Base-by-base conservation (phyloP, 768 basidiomycete species). In the Rubroboletus pulcherrimus region DNA sequence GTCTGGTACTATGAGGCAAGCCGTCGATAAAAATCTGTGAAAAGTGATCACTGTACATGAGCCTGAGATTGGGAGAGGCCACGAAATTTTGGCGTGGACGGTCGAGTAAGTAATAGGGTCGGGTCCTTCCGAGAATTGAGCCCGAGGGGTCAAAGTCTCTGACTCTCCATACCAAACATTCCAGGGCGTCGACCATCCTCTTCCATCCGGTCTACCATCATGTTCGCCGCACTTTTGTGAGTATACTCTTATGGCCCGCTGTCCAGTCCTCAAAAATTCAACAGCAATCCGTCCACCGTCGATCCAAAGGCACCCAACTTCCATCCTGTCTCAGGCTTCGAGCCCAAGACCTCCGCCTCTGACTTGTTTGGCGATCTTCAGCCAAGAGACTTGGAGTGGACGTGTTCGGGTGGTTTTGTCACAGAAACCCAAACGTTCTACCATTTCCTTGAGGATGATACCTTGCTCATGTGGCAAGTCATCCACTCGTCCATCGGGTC, bases 361-460 rank as follows among this genome's bases (percentile, higher is more conserved):
- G 82, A 90, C 61, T 72, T 87, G 45, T 85, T 83, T 58, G 92
- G 91, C n/a, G 81, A 85, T 62, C 84, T 96, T 53, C 82, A 83
- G 61, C 74, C 80, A 19, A 80, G 79, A 63, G 93, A 96, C 71
- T 81, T 82, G 33, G 86, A 90, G 67, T 96, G 93, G 93, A 68
- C 82, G 31, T 93, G 90, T 70, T 76, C 84, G 0, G 78, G 84
- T 47, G 93, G 95, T 1, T 96, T 98, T 70, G 80, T 83, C 26
- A 88, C 93, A 0, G 97, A 98, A 71, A 97, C 96, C 0, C 93
- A 97, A 68, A 79, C 70, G 0, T 98, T 87, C 75, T 99, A 99
- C 72, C 77, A 86, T 43, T 79, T 88, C 63, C 77, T 89, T 8
- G 83, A 85, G 35, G 91, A 95, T 75, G 95, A 93, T 6, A 81